A percentile compares a stretch with the other conserved stretches of the same genome.
phyloP scores from a whole-genome alignment of 176 grass and related monocot species.

The Oryza longistaminata region DNA sequence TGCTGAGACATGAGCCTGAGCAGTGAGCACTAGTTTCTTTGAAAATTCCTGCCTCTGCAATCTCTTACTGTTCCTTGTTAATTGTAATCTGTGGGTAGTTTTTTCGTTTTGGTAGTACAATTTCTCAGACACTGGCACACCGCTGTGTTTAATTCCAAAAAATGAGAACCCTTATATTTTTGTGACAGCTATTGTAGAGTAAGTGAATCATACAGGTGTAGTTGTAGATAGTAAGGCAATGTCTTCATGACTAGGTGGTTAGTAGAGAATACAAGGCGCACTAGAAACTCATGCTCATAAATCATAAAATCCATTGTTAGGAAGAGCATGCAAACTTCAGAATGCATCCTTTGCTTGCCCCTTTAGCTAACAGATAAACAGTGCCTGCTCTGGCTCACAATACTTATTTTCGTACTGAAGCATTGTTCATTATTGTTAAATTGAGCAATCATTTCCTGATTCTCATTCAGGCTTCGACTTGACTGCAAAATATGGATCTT shows the following conservation, averaged over 20 bases:
- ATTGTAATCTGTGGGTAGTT: not conserved
- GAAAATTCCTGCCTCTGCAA: not conserved
- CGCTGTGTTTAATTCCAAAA: too few relatives aligned
- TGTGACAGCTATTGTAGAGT: not conserved
- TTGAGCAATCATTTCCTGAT: conserved; percentile 16
- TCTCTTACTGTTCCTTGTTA: not conserved
- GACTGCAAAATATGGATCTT: conserved; percentile 54
- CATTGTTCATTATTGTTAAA: not conserved
- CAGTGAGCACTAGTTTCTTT: not conserved
- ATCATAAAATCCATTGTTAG: not conserved
- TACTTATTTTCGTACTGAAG: too few relatives aligned
- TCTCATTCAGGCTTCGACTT: not conserved
- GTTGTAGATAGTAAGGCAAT: not conserved
- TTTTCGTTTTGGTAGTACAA: too few relatives aligned
- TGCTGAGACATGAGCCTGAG: not conserved
- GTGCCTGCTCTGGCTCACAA: not conserved
- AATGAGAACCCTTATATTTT: not conserved
- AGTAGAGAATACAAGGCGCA: not conserved
- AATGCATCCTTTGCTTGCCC: not conserved
- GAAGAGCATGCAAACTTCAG: not conserved
- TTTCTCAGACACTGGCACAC: too few relatives aligned
- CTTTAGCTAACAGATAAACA: not conserved
- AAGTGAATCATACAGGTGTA: not conserved
- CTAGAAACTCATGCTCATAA: not conserved
- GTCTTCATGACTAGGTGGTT: not conserved